Evolutionary conservation across 1,284 basidiomycete species (phyloP).

Genomic region (Chalciporus sp.): DNA sequence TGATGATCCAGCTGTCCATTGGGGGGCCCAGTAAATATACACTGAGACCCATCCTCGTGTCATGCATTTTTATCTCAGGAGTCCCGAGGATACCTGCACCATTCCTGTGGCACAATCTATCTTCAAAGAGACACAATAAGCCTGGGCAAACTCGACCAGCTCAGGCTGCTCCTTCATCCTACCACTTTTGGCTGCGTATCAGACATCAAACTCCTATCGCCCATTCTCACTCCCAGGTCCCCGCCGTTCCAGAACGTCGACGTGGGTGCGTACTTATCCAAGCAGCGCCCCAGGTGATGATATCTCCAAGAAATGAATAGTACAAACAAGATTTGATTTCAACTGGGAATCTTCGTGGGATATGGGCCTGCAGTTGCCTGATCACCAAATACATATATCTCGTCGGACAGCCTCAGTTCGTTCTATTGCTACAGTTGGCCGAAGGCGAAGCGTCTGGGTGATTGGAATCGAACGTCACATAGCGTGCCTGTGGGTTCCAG

Average conservation of each 20-base stretch:
- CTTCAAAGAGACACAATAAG: slow-evolving; percentile 9
- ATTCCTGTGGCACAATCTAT: slow-evolving; percentile 2
- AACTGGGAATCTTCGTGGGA: background rate
- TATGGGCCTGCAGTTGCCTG: slow-evolving; percentile 4
- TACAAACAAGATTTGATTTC: slow-evolving; percentile 10
- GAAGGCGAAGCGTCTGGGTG: background rate
- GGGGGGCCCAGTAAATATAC: background rate
- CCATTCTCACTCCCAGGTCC: slow-evolving; percentile 4
- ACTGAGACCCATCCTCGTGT: slow-evolving; percentile 1
- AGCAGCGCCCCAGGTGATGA: slow-evolving; percentile 3
- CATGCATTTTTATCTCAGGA: slow-evolving; percentile 6
- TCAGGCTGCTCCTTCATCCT: slow-evolving; percentile 20
- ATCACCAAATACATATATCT: slow-evolving; percentile 4
- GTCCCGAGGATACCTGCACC: slow-evolving; percentile 4
- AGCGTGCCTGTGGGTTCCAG: slow-evolving; percentile 22
- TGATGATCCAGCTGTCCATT: background rate
- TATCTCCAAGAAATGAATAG: slow-evolving; percentile 11
- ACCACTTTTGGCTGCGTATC: slow-evolving; percentile 19
- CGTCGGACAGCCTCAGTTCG: background rate
- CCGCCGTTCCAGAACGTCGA: background rate
- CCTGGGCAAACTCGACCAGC: background rate
- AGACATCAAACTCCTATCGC: slow-evolving; percentile 12
- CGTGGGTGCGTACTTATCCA: slow-evolving; percentile 9
- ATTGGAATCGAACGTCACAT: slow-evolving; percentile 14
- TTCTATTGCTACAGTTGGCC: slow-evolving; percentile 16